Conservation (phyloP, 352 stramenopile species). For the Phytophthora citrophthora region DNA sequence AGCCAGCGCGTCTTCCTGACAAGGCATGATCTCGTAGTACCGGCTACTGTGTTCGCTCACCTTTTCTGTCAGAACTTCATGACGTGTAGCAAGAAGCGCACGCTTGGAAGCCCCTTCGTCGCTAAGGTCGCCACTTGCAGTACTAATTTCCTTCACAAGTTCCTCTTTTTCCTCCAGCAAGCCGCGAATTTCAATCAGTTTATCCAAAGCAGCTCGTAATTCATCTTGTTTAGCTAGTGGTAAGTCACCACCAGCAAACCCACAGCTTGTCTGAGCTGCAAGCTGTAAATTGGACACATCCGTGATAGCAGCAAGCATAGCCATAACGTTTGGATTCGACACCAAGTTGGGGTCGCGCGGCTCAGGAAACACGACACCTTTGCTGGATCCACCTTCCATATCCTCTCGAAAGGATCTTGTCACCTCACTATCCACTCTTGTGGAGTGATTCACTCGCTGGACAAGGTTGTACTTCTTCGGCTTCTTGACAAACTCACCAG, state of each 20-base stretch:
- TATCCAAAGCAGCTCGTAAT: slow-evolving; percentile 49
- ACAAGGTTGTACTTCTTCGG: slow-evolving; percentile 79
- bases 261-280: slow-evolving; percentile 56
- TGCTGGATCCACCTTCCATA: slow-evolving; percentile 19
- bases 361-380: slow-evolving; percentile 33
- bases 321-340: slow-evolving; percentile 39
- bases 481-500: slow-evolving; percentile 61
- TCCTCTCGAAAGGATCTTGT: slow-evolving; percentile 59
- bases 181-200: slow-evolving; percentile 52
- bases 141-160: slow-evolving; percentile 55
- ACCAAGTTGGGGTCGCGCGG: slow-evolving; percentile 41
- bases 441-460: slow-evolving; percentile 62
- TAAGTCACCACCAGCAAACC: slow-evolving; percentile 54
- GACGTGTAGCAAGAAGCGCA: slow-evolving; percentile 51
- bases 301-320: slow-evolving; percentile 73
- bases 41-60: slow-evolving; percentile 77
- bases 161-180: slow-evolving; percentile 60
- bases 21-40: slow-evolving; percentile 86
- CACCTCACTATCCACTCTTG: slow-evolving; percentile 61
- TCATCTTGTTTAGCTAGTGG: slow-evolving; percentile 72
- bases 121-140: slow-evolving; percentile 53
- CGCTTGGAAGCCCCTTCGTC: slow-evolving; percentile 50
- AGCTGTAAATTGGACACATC: slow-evolving; percentile 75
- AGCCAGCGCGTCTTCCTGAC: slow-evolving; percentile 65
- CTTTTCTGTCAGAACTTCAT: slow-evolving; percentile 60